A percentile compares a stretch with the other conserved stretches of the same genome.
Evolutionary conservation across 345 rosid species (phyloP).

Genomic region (Balakata baccata): DNA sequence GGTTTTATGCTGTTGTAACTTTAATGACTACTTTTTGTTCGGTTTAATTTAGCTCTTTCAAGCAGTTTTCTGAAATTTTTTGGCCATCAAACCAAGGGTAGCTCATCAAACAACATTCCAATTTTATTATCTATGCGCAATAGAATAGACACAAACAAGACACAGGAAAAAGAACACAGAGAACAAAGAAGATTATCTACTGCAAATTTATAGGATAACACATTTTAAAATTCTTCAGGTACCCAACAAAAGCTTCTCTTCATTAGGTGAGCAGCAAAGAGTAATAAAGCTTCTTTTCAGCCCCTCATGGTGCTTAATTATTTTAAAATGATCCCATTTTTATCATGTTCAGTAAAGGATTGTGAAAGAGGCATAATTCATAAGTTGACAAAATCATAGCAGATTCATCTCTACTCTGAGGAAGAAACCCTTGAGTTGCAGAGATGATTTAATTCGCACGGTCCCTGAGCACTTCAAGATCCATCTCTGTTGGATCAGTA

Average conservation of each 20-base stretch:
- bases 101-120: background rate
- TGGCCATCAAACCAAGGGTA: background rate
- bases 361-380: background rate
- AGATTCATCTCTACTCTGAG: background rate
- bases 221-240: background rate
- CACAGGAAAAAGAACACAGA: background rate
- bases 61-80: background rate
- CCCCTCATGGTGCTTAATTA: background rate
- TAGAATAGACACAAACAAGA: background rate
- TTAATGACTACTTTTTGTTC: too few relatives aligned
- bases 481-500: constrained; percentile 24
- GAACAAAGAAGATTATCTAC: background rate
- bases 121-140: background rate
- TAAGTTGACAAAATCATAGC: background rate
- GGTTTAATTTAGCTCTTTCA: constrained; percentile 31
- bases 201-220: constrained; percentile 4
- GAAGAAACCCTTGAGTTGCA: background rate
- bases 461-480: constrained; percentile 25
- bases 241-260: constrained; percentile 12
- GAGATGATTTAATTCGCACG: constrained; percentile 11
- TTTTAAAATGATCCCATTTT: constrained; percentile 7
- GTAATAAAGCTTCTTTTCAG: background rate
- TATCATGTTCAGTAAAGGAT: constrained; percentile 11
- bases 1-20: too few relatives aligned
- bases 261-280: constrained; percentile 4